Evolutionary conservation across 495 filamentous ascomycete genomes (phyloP), one percentile per base, ranked within the genome.

Genomic region (Penicillium silybi): DNA sequence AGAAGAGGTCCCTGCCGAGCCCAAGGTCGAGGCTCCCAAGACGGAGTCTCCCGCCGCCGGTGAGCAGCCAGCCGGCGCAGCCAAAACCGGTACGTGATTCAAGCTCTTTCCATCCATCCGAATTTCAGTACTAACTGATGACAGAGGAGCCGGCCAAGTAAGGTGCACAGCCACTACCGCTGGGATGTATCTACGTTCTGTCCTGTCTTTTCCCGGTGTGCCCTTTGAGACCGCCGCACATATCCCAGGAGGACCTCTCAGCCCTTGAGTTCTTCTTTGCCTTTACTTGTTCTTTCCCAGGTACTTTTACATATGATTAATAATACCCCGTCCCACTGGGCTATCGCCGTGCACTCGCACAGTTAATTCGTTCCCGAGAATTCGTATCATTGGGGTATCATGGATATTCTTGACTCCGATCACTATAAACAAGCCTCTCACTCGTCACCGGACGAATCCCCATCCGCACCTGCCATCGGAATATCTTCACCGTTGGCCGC

Each of bases 311-410:
- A 1, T 32, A 10, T 32, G 1, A 32, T 32, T 32, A 13, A 13
- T 32, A 32, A 32, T 32, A 32, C 29, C 29, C 29, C 29, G 29
- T 32, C 11, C 9, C 29, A 32, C 29, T 32, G 29, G 29, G 29
- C 29, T 32, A 32, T 32, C 29, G 29, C 29, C 29, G 29, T 11
- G 29, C 29, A 32, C 8, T 32, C 29, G 29, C 29, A 29, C 29
- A 11, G 13, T 32, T 11, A 32, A 32, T 10, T 32, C 11, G 11
- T 32, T 32, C 11, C 11, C 29, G 29, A 32, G 29, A 10, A 1
- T 18, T 38, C 37, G 5, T 17, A 19, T 39, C 7, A 16, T 5
- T 20, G 35, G 62, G 59, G 62, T 65, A 63, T 67, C 59, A 64
- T 58, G 29, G 29, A 52, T 57, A 48, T 17, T 38, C 20, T 46